Conservation (phyloP, 1,284 basidiomycete genomes). For the Sparassis latifolia region DNA sequence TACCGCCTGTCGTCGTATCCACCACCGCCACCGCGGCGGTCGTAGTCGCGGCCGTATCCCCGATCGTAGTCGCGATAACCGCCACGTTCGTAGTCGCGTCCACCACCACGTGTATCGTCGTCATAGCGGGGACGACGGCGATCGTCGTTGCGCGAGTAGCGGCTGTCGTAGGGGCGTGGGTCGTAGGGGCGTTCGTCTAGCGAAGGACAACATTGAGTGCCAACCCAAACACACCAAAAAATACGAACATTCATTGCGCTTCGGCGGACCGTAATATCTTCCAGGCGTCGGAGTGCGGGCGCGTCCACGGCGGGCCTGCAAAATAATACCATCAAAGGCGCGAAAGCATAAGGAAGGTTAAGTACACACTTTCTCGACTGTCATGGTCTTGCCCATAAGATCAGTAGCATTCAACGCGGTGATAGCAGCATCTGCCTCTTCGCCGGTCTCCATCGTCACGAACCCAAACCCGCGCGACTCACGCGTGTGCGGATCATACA, state of each 20-base stretch:
- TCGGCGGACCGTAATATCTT: slow-evolving; percentile 88
- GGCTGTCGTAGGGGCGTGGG: slow-evolving; percentile 74
- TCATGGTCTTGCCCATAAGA: slow-evolving; percentile 80
- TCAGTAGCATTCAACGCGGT: slow-evolving; percentile 79
- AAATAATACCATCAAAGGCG: slow-evolving; percentile 8
- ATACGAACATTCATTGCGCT: slow-evolving; percentile 55
- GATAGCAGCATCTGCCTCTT: slow-evolving; percentile 89
- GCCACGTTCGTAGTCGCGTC: slow-evolving; percentile 35
- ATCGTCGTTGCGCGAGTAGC: slow-evolving; percentile 50
- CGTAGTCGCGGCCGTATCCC: slow-evolving; percentile 25
- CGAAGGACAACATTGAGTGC: neutral
- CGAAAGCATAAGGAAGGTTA: neutral
- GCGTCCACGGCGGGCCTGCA: slow-evolving; percentile 85
- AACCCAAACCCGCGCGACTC: slow-evolving; percentile 98
- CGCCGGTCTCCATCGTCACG: slow-evolving; percentile 86
- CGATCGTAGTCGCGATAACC: slow-evolving; percentile 31
- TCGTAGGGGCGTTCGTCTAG: slow-evolving; percentile 72
- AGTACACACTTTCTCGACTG: slow-evolving; percentile 74
- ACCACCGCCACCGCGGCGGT: slow-evolving; percentile 30
- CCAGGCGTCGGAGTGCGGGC: slow-evolving; percentile 95
- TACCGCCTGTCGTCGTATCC: slow-evolving; percentile 42
- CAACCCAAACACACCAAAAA: neutral
- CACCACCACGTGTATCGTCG: slow-evolving; percentile 16
- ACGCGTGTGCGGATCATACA: slow-evolving; percentile 95
- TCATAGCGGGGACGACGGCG: slow-evolving; percentile 19